Percentiles rank a stretch among this genome's conserved stretches.
Evolutionary conservation across 768 basidiomycete species (phyloP).

Genomic region (Sporobolomyces pararoseus): DNA sequence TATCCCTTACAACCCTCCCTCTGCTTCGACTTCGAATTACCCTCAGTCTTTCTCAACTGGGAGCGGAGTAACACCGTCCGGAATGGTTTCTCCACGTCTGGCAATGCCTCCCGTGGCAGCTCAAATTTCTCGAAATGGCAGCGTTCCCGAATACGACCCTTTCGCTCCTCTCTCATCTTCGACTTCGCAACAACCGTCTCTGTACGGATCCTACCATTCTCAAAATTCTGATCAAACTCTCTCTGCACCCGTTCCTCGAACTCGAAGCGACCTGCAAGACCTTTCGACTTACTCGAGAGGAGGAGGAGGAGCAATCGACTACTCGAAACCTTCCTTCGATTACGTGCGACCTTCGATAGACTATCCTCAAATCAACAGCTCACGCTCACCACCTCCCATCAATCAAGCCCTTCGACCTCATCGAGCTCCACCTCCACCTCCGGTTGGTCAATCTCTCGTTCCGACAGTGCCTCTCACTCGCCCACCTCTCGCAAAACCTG

Average conservation of each 20-base stretch:
- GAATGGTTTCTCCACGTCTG: slow-evolving; percentile 31
- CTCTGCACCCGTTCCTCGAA: neutral
- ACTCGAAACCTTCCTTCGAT: slow-evolving; percentile 9
- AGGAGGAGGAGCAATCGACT: slow-evolving; percentile 1
- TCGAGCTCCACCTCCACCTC: neutral
- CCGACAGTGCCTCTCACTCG: slow-evolving; percentile 20
- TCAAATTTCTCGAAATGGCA: slow-evolving; percentile 11
- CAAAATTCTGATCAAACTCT: neutral
- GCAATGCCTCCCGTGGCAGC: slow-evolving; percentile 38
- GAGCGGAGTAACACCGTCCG: neutral
- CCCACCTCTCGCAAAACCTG: slow-evolving; percentile 31
- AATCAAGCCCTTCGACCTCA: neutral
- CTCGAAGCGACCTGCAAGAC: slow-evolving; percentile 20
- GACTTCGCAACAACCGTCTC: slow-evolving; percentile 8
- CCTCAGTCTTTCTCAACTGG: neutral
- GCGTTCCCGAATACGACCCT: slow-evolving; percentile 27
- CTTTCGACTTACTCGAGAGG: neutral
- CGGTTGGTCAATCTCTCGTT: neutral
- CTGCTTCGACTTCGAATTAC: slow-evolving; percentile 1
- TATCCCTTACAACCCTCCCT: slow-evolving; percentile 11
- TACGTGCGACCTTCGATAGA: slow-evolving; percentile 31
- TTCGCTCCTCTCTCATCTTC: slow-evolving; percentile 6
- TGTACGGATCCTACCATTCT: slow-evolving; percentile 4
- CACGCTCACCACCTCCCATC: slow-evolving; percentile 9
- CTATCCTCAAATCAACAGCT: slow-evolving; percentile 30